A percentile compares a stretch with the other conserved stretches of the same genome.
Evolutionary conservation across 768 basidiomycete species (phyloP).

Genomic region (Fomitopsis serialis): DNA sequence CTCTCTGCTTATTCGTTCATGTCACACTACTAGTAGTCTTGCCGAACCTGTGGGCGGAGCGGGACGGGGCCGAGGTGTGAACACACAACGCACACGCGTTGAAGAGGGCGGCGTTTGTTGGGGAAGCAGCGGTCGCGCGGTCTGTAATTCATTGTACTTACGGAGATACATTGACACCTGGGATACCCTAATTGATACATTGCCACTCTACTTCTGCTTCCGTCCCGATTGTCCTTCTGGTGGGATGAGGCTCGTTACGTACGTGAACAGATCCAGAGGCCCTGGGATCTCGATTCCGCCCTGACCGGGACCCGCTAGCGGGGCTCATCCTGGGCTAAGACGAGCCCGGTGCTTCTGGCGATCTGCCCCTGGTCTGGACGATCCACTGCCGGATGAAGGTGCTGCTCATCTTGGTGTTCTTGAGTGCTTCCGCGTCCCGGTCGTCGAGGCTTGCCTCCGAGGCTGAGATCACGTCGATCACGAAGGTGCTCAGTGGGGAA

Average conservation of each 20-base stretch:
- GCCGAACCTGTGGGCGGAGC: neutral
- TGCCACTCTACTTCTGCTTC: neutral
- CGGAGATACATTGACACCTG: neutral
- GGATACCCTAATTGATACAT: conserved; percentile 2
- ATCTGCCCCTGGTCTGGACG: conserved; percentile 18
- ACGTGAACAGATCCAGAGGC: neutral
- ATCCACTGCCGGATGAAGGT: conserved; percentile 93
- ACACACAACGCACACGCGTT: neutral
- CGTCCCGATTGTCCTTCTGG: too few species aligned
- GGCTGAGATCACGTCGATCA: conserved; percentile 88
- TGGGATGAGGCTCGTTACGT: neutral
- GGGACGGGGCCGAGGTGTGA: neutral
- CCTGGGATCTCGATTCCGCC: neutral
- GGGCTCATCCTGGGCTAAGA: too few species aligned
- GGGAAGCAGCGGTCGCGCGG: too few species aligned
- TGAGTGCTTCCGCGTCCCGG: conserved; percentile 63
- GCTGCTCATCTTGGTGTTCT: conserved; percentile 88
- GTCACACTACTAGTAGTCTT: neutral
- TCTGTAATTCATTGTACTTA: neutral
- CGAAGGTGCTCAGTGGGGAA: conserved; percentile 56
- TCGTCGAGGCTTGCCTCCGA: conserved; percentile 52
- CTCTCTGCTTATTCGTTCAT: conserved; percentile 7
- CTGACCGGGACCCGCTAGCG: neutral
- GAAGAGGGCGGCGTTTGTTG: too few species aligned
- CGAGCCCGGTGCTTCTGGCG: neutral